Evolutionary conservation across 2,329 filamentous ascomycete genomes (phyloP).

Genomic region (Arthrobotrys iridis): DNA sequence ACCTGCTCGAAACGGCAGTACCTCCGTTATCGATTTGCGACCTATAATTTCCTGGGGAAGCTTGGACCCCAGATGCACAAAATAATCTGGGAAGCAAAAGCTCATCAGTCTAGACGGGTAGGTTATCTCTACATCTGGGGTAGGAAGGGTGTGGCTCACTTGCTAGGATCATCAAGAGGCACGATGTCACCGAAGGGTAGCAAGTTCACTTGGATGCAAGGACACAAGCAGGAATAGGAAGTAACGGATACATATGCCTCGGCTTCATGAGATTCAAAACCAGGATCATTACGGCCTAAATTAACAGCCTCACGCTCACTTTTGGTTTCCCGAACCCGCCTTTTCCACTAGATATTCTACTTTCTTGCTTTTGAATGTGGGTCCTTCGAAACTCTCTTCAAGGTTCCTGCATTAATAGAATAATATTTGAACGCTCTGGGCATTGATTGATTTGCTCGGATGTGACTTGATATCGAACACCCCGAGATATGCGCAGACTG

Average conservation of each 20-base stretch:
- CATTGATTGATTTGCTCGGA: constrained; percentile 12
- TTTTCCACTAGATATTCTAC: neutral
- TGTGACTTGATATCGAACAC: neutral
- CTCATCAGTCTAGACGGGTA: constrained; percentile 10
- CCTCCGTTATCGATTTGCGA: constrained; percentile 40
- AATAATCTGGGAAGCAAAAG: constrained; percentile 28
- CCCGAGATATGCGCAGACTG: constrained; percentile 17
- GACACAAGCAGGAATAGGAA: constrained; percentile 25
- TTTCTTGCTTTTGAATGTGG: constrained; percentile 29
- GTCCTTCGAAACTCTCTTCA: constrained; percentile 4
- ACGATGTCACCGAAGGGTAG: constrained; percentile 48
- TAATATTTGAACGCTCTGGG: neutral
- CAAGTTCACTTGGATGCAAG: constrained; percentile 26
- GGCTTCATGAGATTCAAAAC: constrained; percentile 45
- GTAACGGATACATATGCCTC: constrained; percentile 51
- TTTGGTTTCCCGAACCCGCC: constrained; percentile 40
- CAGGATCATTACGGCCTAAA: constrained; percentile 1
- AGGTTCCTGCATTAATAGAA: constrained; percentile 52
- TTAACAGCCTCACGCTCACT: constrained; percentile 9
- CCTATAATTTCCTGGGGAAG: constrained; percentile 38
- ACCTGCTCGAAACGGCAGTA: constrained; percentile 50
- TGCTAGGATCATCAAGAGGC: constrained; percentile 3
- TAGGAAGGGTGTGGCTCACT: constrained; percentile 6
- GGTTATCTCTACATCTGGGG: constrained; percentile 2
- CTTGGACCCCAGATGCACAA: constrained; percentile 13